These are phyloP conservation scores for Trichoderma sp. DNA, from an alignment of 2,329 filamentous ascomycete genomes.

Conservation along the genomic window DNA sequence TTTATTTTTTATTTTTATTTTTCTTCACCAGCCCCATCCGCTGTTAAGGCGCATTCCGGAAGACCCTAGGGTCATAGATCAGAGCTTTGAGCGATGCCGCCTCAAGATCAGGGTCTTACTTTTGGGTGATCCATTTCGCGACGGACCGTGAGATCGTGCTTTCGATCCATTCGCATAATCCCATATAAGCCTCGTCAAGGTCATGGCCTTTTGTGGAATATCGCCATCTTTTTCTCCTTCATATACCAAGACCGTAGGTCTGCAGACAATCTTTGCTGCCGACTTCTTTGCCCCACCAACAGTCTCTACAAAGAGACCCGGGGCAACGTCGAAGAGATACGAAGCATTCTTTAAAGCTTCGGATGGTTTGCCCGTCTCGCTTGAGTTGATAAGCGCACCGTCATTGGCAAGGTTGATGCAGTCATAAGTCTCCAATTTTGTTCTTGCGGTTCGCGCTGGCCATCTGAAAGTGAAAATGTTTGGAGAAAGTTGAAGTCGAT, in stretches of 20 bases:
- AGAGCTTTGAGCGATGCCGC: slow-evolving; percentile 28
- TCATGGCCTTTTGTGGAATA: slow-evolving; percentile 29
- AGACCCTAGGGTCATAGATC: slow-evolving; percentile 27
- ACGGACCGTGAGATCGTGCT: slow-evolving; percentile 16
- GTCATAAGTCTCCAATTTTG: slow-evolving; percentile 37
- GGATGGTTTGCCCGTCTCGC: slow-evolving; percentile 30
- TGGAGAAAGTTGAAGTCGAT: slow-evolving; percentile 35
- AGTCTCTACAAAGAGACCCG: slow-evolving; percentile 38
- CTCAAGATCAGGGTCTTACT: slow-evolving; percentile 28
- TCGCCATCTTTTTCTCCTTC: slow-evolving; percentile 26
- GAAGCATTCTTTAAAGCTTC: slow-evolving; percentile 30
- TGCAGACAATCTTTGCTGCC: slow-evolving; percentile 32
- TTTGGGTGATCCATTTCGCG: slow-evolving; percentile 22
- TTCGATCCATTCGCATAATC: slow-evolving; percentile 27
- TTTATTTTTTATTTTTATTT: not conserved
- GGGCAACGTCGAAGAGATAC: slow-evolving; percentile 38
- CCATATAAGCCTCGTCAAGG: slow-evolving; percentile 36
- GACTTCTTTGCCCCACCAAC: slow-evolving; percentile 34
- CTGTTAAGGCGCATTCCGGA: slow-evolving; percentile 1
- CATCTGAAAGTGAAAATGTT: slow-evolving; percentile 38
- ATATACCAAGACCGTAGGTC: slow-evolving; percentile 35
- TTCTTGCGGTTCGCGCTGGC: slow-evolving; percentile 36
- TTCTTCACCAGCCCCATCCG: not conserved
- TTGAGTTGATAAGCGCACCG: slow-evolving; percentile 31
- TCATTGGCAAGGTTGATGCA: slow-evolving; percentile 35